These are phyloP conservation scores for Backusella morwellensis DNA, from an alignment of 192 early-diverging fungal species.

Conservation along the genomic window DNA sequence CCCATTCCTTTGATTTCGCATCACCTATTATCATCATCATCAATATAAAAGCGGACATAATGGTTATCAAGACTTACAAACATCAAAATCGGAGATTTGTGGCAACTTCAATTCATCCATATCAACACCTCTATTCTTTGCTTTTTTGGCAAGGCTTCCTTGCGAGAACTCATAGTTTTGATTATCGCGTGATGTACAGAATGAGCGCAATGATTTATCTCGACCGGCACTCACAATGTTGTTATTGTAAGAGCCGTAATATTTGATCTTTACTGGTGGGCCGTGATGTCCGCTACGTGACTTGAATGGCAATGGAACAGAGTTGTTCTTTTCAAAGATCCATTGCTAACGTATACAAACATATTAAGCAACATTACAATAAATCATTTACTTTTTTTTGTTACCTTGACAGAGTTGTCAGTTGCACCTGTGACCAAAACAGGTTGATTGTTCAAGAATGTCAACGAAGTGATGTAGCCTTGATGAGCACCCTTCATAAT, in stretches of 20 bases:
- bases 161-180: slow-evolving; percentile 88
- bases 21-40: slow-evolving; percentile 24
- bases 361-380: not conserved
- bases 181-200: slow-evolving; percentile 83
- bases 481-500: slow-evolving; percentile 87
- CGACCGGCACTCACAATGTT: slow-evolving; percentile 76
- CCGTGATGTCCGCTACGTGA: slow-evolving; percentile 83
- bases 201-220: slow-evolving; percentile 81
- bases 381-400: not conserved
- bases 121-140: slow-evolving; percentile 55
- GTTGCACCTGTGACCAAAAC: slow-evolving; percentile 82
- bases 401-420: slow-evolving; percentile 89
- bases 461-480: slow-evolving; percentile 66
- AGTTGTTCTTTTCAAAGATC: slow-evolving; percentile 89
- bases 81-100: slow-evolving; percentile 71
- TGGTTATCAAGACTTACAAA: slow-evolving; percentile 37
- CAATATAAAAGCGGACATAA: no score
- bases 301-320: slow-evolving; percentile 77
- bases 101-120: slow-evolving; percentile 73
- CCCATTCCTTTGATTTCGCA: slow-evolving; percentile 80
- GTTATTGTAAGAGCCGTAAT: slow-evolving; percentile 67
- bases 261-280: slow-evolving; percentile 79
- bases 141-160: slow-evolving; percentile 65
- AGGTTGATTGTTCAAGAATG: slow-evolving; percentile 84
- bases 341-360: slow-evolving; percentile 60